Conservation (phyloP, 176 grass and related monocot species). For the Eragrostis nindensis region DNA sequence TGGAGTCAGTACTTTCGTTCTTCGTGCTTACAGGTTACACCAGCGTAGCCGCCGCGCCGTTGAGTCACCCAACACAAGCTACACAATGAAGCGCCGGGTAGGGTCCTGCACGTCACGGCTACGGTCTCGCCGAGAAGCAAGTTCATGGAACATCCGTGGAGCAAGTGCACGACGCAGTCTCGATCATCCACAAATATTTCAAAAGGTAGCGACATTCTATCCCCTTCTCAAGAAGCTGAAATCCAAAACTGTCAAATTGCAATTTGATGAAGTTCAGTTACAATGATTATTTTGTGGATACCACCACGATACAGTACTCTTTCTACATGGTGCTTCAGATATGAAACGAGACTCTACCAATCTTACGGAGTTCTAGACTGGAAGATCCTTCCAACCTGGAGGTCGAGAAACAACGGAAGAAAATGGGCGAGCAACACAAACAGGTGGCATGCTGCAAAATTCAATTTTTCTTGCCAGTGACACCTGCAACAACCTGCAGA, state of each 20-base stretch:
- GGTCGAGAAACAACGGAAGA: slow-evolving; percentile 17
- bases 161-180: neutral
- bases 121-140: neutral
- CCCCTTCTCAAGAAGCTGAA: neutral
- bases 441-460: neutral
- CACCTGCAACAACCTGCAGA: slow-evolving; percentile 85
- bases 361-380: slow-evolving; percentile 2
- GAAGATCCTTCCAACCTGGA: neutral
- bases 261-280: slow-evolving; percentile 23
- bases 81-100: neutral
- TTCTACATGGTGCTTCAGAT: neutral
- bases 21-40: too few species aligned
- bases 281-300: slow-evolving; percentile 48
- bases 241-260: slow-evolving; percentile 27
- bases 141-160: neutral
- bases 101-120: neutral
- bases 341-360: neutral
- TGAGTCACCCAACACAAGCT: neutral
- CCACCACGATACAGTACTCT: slow-evolving; percentile 1
- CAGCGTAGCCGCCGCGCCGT: neutral
- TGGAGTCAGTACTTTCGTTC: too few species aligned
- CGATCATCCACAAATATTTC: neutral
- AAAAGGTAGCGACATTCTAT: neutral
- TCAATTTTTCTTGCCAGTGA: slow-evolving; percentile 62
- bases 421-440: slow-evolving; percentile 27